Percentiles rank a stretch among this genome's conserved stretches.
Conservation (phyloP, 495 filamentous ascomycete species). For the Chaetomium fimeti region DNA sequence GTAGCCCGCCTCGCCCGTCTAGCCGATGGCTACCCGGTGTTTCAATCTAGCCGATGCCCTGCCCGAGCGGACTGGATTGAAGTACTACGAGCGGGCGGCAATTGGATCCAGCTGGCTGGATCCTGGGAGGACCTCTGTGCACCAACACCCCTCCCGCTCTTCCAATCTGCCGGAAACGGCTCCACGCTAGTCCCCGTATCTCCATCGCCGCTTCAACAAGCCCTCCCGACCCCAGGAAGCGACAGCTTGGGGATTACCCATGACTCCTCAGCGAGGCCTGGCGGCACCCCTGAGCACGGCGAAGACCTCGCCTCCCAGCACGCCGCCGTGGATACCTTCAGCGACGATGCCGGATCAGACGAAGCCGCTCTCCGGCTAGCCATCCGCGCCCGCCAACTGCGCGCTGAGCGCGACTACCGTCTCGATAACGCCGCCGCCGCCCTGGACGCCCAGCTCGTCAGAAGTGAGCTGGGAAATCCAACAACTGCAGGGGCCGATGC, state of each 20-base stretch:
- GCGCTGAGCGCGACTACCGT: slow-evolving; percentile 52
- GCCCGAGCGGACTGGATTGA: slow-evolving; percentile 78
- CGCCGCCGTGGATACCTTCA: slow-evolving; percentile 61
- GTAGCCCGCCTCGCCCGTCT: slow-evolving; percentile 70
- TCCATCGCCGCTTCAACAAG: neutral
- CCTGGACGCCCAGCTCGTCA: slow-evolving; percentile 21
- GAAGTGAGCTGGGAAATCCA: neutral
- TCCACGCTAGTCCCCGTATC: slow-evolving; percentile 18
- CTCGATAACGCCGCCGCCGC: slow-evolving; percentile 32
- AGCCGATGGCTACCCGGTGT: slow-evolving; percentile 75
- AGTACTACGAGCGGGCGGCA: slow-evolving; percentile 60
- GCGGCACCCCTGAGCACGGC: slow-evolving; percentile 38
- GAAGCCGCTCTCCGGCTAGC: slow-evolving; percentile 62
- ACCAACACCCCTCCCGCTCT: slow-evolving; percentile 58
- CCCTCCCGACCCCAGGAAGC: slow-evolving; percentile 6
- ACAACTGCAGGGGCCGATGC: too few relatives aligned
- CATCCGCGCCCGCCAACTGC: slow-evolving; percentile 57
- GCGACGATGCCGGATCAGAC: slow-evolving; percentile 63
- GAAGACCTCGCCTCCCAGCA: slow-evolving; percentile 61
- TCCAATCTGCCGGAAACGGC: slow-evolving; percentile 22
- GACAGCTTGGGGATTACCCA: neutral
- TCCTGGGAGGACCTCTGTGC: slow-evolving; percentile 71
- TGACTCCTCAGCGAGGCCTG: neutral
- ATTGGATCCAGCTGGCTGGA: slow-evolving; percentile 61
- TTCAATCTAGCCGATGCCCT: slow-evolving; percentile 68